Conservation (phyloP, 441 rosid genomes). For the Aleurites moluccanus region DNA sequence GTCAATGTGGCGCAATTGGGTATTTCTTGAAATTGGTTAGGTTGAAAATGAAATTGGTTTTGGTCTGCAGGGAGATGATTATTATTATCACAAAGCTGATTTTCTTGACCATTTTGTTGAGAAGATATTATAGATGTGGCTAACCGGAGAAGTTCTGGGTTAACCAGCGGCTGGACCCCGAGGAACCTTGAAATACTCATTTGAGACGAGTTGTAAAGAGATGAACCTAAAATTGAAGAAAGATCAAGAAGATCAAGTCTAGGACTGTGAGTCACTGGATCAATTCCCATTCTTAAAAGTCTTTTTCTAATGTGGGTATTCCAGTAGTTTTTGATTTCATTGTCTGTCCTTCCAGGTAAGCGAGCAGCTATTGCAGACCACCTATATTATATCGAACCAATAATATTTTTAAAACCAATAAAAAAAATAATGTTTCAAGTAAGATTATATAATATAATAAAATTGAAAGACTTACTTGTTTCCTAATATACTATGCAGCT, state of each 20-base stretch:
- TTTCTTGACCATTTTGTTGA: slow-evolving; percentile 44
- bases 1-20: slow-evolving; percentile 30
- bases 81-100: slow-evolving; percentile 26
- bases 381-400: slow-evolving; percentile 28
- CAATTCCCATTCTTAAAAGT: slow-evolving; percentile 84
- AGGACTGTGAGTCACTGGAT: slow-evolving; percentile 86
- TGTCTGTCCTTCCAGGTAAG: slow-evolving; percentile 89
- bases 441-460: not conserved
- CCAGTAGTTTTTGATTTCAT: slow-evolving; percentile 96
- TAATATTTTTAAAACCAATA: not conserved
- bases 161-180: slow-evolving; percentile 42
- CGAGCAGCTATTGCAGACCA: slow-evolving; percentile 95
- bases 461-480: slow-evolving; percentile 40
- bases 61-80: slow-evolving; percentile 16
- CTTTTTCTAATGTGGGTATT: slow-evolving; percentile 84
- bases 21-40: slow-evolving; percentile 34
- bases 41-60: slow-evolving; percentile 36
- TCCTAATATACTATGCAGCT: slow-evolving; percentile 48
- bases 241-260: slow-evolving; percentile 80
- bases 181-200: slow-evolving; percentile 45
- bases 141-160: slow-evolving; percentile 58
- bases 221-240: slow-evolving; percentile 60
- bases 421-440: not conserved
- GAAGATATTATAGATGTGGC: slow-evolving; percentile 55
- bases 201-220: slow-evolving; percentile 46